Evolutionary conservation across 2,329 filamentous ascomycete species (phyloP).

Genomic region (Dactylellina parvicollis): DNA sequence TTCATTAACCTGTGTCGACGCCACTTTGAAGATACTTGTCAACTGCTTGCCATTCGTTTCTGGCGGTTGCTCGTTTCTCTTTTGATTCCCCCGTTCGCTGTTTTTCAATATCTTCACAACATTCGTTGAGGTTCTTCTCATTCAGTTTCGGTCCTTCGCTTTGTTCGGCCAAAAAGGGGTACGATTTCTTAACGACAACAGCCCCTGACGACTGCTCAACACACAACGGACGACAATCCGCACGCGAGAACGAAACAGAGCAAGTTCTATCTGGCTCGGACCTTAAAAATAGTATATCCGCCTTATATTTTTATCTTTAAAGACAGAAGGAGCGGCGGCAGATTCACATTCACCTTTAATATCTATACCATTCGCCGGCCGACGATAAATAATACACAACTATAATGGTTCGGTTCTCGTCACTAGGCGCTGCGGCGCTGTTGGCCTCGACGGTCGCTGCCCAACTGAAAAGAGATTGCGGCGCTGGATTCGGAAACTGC

Average conservation of each 20-base stretch:
- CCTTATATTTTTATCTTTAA: background rate
- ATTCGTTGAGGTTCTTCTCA: conserved; percentile 49
- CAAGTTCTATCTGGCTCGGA: background rate
- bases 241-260: conserved; percentile 13
- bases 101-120: conserved; percentile 31
- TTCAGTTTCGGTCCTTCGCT: background rate
- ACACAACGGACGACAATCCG: background rate
- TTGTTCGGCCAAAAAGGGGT: conserved; percentile 27
- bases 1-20: conserved; percentile 4
- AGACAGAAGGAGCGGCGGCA: background rate
- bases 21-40: conserved; percentile 16
- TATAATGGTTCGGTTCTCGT: conserved; percentile 46
- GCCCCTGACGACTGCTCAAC: background rate
- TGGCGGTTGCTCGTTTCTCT: conserved; percentile 45
- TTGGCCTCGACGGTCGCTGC: conserved; percentile 37
- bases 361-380: conserved; percentile 5
- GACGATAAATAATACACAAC: background rate
- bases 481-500: conserved; percentile 69
- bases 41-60: conserved; percentile 54
- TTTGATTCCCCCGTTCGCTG: conserved; percentile 31
- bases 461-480: conserved; percentile 57
- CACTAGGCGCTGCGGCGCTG: conserved; percentile 26
- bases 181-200: background rate
- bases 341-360: background rate
- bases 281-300: conserved; percentile 4